Conservation (phyloP, 140 eudicot genomes). For the Senecio squalidus region DNA sequence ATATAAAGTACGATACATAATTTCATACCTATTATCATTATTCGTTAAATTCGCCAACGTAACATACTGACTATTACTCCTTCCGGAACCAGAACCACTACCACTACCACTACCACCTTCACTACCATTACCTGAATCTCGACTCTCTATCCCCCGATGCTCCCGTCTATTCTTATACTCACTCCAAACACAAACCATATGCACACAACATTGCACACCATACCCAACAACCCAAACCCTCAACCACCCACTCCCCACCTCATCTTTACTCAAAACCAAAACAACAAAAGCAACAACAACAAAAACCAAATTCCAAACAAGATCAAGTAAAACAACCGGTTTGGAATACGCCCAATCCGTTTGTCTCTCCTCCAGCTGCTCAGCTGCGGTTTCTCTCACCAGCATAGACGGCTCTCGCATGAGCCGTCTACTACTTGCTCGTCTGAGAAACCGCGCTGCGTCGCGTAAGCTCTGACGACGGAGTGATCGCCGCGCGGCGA, state of each 20-base stretch:
- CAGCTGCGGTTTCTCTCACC: constrained; percentile 42
- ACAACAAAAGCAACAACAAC: constrained; percentile 30
- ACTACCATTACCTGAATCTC: constrained; percentile 7
- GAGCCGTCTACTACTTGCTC: constrained; percentile 45
- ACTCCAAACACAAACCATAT: constrained; percentile 47
- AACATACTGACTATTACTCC: constrained; percentile 31
- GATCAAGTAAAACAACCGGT: constrained; percentile 49
- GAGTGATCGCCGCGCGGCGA: constrained; percentile 29
- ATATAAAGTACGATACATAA: too few relatives aligned
- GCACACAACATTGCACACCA: constrained; percentile 44
- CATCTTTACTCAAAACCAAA: constrained; percentile 30
- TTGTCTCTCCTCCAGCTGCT: constrained; percentile 43
- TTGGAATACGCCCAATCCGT: constrained; percentile 58
- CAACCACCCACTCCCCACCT: constrained; percentile 24
- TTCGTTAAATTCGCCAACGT: constrained; percentile 38
- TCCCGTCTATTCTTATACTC: constrained; percentile 44
- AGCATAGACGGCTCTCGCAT: constrained; percentile 50
- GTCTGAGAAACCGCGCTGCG: constrained; percentile 39
- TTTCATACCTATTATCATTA: constrained; percentile 24
- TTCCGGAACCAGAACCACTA: constrained; percentile 8
- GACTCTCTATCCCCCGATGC: constrained; percentile 10
- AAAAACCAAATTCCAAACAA: constrained; percentile 46
- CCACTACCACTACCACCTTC: constrained; percentile 13
- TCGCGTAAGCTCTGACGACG: constrained; percentile 43
- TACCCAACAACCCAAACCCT: constrained; percentile 53